Conservation (phyloP, 169 alveolate genomes). For the Plasmodium knowlesi region DNA sequence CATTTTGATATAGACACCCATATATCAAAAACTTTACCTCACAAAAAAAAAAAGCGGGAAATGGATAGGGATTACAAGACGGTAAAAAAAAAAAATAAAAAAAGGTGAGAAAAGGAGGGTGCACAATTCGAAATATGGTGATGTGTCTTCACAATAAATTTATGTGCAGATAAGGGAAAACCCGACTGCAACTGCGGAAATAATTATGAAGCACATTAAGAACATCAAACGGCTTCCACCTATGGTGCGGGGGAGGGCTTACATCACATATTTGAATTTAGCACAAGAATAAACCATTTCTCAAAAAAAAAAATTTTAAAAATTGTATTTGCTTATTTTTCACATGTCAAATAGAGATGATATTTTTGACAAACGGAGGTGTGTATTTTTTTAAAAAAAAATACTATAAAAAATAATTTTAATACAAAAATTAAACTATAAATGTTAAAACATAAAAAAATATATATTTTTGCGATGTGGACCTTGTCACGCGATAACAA, state of each 20-base stretch:
- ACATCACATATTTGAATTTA: not conserved
- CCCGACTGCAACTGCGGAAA: not conserved
- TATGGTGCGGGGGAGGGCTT: not conserved
- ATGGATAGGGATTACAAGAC: not conserved
- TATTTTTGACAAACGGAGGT: not conserved
- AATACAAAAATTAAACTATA: conserved; percentile 17
- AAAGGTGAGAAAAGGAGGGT: not conserved
- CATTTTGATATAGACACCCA: not conserved
- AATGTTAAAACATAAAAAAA: conserved; percentile 29
- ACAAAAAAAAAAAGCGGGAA: not conserved
- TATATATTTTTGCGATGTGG: not conserved
- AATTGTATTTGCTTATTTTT: not conserved
- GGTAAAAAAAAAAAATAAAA: not conserved
- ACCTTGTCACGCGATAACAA: not conserved
- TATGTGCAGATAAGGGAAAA: not conserved
- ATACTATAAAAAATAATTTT: not conserved
- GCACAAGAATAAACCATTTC: not conserved
- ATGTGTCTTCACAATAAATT: not conserved
- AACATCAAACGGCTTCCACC: not conserved
- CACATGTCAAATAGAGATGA: not conserved
- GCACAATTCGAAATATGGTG: not conserved
- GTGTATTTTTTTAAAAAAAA: not conserved
- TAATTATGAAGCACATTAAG: not conserved
- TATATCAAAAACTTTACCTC: not conserved
- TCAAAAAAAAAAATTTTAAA: not conserved